Conservation (phyloP, 2,329 filamentous ascomycete genomes). For the Exophiala oligosperma region DNA sequence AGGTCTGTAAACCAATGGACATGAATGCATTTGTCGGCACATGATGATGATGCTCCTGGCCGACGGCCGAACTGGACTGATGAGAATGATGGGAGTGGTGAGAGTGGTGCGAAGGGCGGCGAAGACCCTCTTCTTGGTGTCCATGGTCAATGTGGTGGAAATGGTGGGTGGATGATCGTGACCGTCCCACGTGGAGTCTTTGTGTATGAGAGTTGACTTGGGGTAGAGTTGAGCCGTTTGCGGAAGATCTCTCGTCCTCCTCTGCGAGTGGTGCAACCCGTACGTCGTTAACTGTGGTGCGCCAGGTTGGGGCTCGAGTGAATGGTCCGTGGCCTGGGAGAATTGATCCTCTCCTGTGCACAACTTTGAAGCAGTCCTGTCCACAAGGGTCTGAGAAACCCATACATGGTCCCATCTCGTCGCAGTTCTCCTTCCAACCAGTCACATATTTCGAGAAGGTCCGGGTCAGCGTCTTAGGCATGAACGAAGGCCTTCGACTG, state of each 20-base stretch:
- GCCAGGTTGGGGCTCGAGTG: slow-evolving; percentile 16
- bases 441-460: slow-evolving; percentile 52
- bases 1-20: slow-evolving; percentile 92
- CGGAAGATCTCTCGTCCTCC: slow-evolving; percentile 7
- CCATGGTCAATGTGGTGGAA: slow-evolving; percentile 28
- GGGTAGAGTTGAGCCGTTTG: neutral
- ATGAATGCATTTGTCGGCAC: slow-evolving; percentile 92
- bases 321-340: slow-evolving; percentile 20
- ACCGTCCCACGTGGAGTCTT: slow-evolving; percentile 15
- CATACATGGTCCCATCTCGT: slow-evolving; percentile 60
- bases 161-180: slow-evolving; percentile 28
- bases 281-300: slow-evolving; percentile 7
- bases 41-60: slow-evolving; percentile 80
- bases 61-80: slow-evolving; percentile 14
- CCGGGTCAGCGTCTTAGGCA: slow-evolving; percentile 35
- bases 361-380: slow-evolving; percentile 57
- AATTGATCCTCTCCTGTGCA: slow-evolving; percentile 29
- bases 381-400: slow-evolving; percentile 64
- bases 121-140: slow-evolving; percentile 12
- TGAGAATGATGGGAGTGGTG: slow-evolving; percentile 16
- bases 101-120: slow-evolving; percentile 16
- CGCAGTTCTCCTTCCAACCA: slow-evolving; percentile 52
- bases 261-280: slow-evolving; percentile 17
- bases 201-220: slow-evolving; percentile 18
- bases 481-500: slow-evolving; percentile 35